phyloP scores from a whole-genome alignment of 106 monocot genomes.

The Platanthera zijinensis region DNA sequence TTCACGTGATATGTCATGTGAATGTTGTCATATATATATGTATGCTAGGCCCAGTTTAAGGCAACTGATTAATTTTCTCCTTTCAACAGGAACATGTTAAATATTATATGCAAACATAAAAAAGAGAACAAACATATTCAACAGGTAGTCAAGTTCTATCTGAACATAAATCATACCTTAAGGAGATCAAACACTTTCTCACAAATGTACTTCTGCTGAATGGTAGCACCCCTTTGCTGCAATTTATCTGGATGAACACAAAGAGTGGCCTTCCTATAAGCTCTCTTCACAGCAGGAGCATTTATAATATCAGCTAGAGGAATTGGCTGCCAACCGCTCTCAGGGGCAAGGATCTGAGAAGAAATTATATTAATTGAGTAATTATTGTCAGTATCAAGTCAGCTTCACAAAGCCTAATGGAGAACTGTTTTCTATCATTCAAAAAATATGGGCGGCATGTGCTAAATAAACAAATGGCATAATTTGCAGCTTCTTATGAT shows the following conservation, averaged over 20 bases:
- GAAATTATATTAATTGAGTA: neutral
- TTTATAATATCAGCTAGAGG: slow-evolving; percentile 82
- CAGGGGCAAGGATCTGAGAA: slow-evolving; percentile 80
- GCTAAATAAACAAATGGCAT: neutral
- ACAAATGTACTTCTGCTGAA: slow-evolving; percentile 89
- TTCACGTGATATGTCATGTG: too few species aligned
- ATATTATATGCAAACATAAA: neutral
- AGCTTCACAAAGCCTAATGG: neutral
- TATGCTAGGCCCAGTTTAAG: too few species aligned
- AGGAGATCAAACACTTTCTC: slow-evolving; percentile 99
- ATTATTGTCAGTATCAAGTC: neutral
- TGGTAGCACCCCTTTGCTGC: slow-evolving; percentile 91
- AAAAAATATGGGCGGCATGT: neutral
- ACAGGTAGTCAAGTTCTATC: neutral
- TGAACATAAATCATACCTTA: slow-evolving; percentile 40
- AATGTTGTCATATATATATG: too few species aligned
- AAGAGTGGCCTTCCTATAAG: slow-evolving; percentile 89
- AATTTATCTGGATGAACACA: slow-evolving; percentile 97
- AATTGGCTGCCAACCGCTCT: slow-evolving; percentile 90
- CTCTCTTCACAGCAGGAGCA: slow-evolving; percentile 70
- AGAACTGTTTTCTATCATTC: neutral
- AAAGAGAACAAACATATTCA: neutral
- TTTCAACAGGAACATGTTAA: neutral
- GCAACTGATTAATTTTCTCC: too few species aligned
- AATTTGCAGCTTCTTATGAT: neutral